Percentiles rank a stretch among this genome's conserved stretches.
Evolutionary conservation across 768 basidiomycete genomes (phyloP).

Genomic region (Agaricus subrufescens): DNA sequence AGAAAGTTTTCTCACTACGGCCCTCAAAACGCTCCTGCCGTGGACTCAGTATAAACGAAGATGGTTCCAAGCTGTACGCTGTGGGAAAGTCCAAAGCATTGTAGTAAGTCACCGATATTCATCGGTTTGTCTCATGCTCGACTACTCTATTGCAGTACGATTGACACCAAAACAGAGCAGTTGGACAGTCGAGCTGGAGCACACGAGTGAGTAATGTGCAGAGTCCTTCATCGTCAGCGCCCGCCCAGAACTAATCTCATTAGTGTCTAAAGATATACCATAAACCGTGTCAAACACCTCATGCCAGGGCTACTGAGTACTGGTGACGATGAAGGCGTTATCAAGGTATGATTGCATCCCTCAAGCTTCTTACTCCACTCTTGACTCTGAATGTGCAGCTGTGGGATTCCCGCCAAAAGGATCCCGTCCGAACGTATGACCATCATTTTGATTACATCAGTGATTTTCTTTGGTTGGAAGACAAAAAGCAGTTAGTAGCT

Average conservation of each 20-base stretch:
- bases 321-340: slow-evolving; percentile 91
- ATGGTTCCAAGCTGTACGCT: slow-evolving; percentile 67
- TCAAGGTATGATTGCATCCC: slow-evolving; percentile 56
- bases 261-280: slow-evolving; percentile 57
- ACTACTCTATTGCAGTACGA: slow-evolving; percentile 37
- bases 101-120: slow-evolving; percentile 47
- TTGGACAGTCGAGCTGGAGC: slow-evolving; percentile 44
- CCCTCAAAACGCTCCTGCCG: slow-evolving; percentile 86
- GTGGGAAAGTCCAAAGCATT: slow-evolving; percentile 80
- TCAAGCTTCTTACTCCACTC: not conserved
- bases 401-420: slow-evolving; percentile 80
- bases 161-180: slow-evolving; percentile 60
- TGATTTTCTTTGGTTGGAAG: slow-evolving; percentile 82
- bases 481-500: slow-evolving; percentile 79
- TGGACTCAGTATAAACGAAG: slow-evolving; percentile 59
- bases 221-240: not conserved
- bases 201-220: slow-evolving; percentile 58
- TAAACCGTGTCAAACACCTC: slow-evolving; percentile 79
- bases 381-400: slow-evolving; percentile 45
- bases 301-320: slow-evolving; percentile 72
- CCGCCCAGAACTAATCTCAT: slow-evolving; percentile 22
- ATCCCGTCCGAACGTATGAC: slow-evolving; percentile 59
- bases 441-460: slow-evolving; percentile 96
- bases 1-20: slow-evolving; percentile 53
- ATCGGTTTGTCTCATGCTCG: not conserved